Base-by-base conservation (phyloP, 805 yeast species). In the Yarrowia sp. region DNA sequence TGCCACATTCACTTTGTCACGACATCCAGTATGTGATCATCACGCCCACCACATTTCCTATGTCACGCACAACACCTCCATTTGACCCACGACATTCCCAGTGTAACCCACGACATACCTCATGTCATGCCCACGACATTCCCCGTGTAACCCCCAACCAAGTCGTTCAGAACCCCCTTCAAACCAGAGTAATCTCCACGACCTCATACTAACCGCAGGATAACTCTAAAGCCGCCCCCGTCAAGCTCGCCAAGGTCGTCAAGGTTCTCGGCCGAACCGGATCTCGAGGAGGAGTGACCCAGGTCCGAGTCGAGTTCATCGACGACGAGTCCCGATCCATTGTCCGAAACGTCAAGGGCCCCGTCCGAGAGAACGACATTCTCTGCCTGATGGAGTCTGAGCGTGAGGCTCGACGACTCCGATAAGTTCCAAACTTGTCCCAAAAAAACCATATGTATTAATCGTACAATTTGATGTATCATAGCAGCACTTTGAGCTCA, bases 211-310 rank as follows among this genome's bases (percentile, higher is more conserved):
- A 65, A 65, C 68, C 12, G 3, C 61, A 63, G 67, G 67, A 63
- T 32, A 48, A 48, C 56, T 48, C 67, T 49, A 63, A 63, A 49
- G 55, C 67, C 56, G 67, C 81, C 71, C 97, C 97, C 82, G 98
- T 94, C 81, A 95, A 97, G 87, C 91, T 94, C 85, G 99, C 98
- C 83, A 94, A 94, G 89, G 99, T 94, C 82, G 92, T 92, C 86
- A 95, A 94, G 88, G 98, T 94, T 84, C 89, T 94, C 85, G 98
- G 98, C 84, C 94, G 99, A 87, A 94, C 99, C 89, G 99, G 99
- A 83, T 94, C 99, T 83, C 94, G 98, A 87, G 98, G 98, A 90
- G 97, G 97, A 88, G 97, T 91, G 84, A 91, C 97, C 85, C 97
- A 91, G 85, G 97, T 92, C 85, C 91, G 97, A 85, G 97, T 91